Conservation (phyloP, 1,284 basidiomycete species). For the Leccinum pallidistipes region DNA sequence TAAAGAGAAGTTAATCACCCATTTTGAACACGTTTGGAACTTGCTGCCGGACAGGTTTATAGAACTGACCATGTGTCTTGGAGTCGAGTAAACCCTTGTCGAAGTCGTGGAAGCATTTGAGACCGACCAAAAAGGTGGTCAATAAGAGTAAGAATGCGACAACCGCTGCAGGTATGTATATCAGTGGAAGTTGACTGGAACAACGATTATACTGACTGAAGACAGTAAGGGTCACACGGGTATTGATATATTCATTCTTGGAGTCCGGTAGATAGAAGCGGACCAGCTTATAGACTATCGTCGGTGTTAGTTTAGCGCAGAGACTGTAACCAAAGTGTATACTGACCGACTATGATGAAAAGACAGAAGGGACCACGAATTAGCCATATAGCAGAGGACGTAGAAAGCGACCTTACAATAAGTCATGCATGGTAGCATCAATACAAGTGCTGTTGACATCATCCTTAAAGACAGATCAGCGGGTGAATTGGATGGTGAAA, state of each 20-base stretch:
- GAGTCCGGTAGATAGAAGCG: conserved; percentile 71
- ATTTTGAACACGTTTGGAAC: conserved; percentile 26
- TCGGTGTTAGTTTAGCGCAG: conserved; percentile 6
- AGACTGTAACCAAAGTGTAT: neutral
- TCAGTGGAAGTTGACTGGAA: neutral
- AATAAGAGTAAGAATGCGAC: conserved; percentile 73
- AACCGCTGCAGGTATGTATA: conserved; percentile 49
- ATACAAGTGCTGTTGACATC: conserved; percentile 63
- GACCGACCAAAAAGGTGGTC: conserved; percentile 67
- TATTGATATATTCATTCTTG: conserved; percentile 55
- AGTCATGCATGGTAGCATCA: conserved; percentile 74
- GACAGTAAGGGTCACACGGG: conserved; percentile 70
- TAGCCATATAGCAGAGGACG: conserved; percentile 14
- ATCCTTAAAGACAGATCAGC: conserved; percentile 39
- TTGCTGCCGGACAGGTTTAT: conserved; percentile 37
- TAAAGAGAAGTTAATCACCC: conserved; percentile 36
- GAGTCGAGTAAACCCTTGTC: conserved; percentile 69
- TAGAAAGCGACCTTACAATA: conserved; percentile 56
- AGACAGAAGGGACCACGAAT: conserved; percentile 2
- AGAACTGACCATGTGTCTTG: conserved; percentile 71
- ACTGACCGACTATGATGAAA: conserved; percentile 40
- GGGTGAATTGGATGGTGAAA: neutral
- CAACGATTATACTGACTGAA: conserved; percentile 60
- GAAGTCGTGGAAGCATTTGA: conserved; percentile 79
- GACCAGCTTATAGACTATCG: conserved; percentile 74